Evolutionary conservation across 768 basidiomycete genomes (phyloP), one percentile per base, ranked within the genome.

Genomic region (Wakefieldia striispora): DNA sequence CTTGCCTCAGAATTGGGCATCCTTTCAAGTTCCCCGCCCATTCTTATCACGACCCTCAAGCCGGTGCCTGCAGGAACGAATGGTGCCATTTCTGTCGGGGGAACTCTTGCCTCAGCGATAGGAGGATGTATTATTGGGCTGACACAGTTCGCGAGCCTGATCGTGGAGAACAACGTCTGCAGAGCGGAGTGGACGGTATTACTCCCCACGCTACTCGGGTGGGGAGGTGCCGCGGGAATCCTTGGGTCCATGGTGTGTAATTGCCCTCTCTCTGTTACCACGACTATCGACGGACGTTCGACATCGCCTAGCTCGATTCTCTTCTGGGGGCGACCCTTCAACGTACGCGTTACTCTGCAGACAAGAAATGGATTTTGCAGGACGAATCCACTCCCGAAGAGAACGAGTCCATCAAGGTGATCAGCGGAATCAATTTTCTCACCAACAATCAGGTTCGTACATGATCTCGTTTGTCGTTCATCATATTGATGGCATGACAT

Each of bases 1-100:
- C 81, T 97, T 2, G 93, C 93, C 1, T 95, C 91, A 9, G 95
- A 97, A 69, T 78, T 97, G 20, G 95, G 95, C 29, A 93, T 97
- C 55, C 75, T 97, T 37, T 87, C 92, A 21, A 65, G 63, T 33
- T 73, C 78, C 13, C 76, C 75, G 3, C 90, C 95, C 29, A 63
- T 83, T 40, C 79, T 95, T 29, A 79, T 97, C 57, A 95, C 92
- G 5, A 93, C 88, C 4, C 67, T 86, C 45, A 78, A 76, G 55
- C 56, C 70, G 1, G 90, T 93, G 0, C 93, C 93, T 2, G 84
- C 86, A 2, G 95, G 95, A 3, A 97, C 95, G 10, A 97, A 97
- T 59, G 95, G 95, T 3, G 95, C 79, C 0, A 79, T 97, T 50
- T 88, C 91, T 6, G 48, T 78, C 3, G 77, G 81, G 37, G 95